A percentile compares a stretch with the other conserved stretches of the same genome.
Evolutionary conservation across 768 basidiomycete species (phyloP).

Genomic region (Termitomyces sp.): DNA sequence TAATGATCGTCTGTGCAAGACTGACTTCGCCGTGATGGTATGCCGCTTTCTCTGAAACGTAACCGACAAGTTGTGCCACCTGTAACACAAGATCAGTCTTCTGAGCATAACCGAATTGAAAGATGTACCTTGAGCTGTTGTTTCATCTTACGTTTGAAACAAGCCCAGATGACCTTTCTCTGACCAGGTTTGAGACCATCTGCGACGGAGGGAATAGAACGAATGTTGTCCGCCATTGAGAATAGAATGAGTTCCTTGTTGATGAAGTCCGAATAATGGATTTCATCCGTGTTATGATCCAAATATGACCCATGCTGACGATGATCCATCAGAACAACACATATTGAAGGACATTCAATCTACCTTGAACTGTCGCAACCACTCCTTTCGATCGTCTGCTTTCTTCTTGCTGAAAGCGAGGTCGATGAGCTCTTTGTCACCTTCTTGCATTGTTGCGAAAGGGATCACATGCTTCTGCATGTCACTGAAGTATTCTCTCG

Average conservation of each 20-base stretch:
- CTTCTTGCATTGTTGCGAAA: constrained; percentile 75
- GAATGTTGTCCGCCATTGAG: constrained; percentile 99
- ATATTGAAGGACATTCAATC: constrained; percentile 6
- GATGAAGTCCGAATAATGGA: constrained; percentile 92
- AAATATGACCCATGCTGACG: constrained; percentile 87
- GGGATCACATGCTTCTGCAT: constrained; percentile 95
- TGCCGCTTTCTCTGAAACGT: constrained; percentile 88
- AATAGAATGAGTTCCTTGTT: constrained; percentile 97
- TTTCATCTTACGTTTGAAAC: constrained; percentile 93
- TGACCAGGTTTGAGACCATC: constrained; percentile 98
- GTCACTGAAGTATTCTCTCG: constrained; percentile 87
- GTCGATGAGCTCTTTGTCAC: constrained; percentile 87
- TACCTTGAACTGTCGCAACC: constrained; percentile 91
- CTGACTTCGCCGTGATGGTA: constrained; percentile 97
- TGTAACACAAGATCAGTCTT: constrained; percentile 19
- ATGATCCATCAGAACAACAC: constrained; percentile 2
- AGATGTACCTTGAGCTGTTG: constrained; percentile 77
- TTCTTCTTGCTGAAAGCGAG: constrained; percentile 99
- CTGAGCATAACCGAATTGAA: background rate
- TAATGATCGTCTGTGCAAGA: constrained; percentile 87
- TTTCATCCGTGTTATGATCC: constrained; percentile 82
- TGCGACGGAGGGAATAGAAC: constrained; percentile 91
- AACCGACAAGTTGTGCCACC: constrained; percentile 95
- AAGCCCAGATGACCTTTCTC: constrained; percentile 93
- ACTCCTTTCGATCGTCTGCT: constrained; percentile 97